Evolutionary conservation across 768 basidiomycete species (phyloP), one percentile per base, ranked within the genome.

Genomic region (Leucocoprinus sp.): DNA sequence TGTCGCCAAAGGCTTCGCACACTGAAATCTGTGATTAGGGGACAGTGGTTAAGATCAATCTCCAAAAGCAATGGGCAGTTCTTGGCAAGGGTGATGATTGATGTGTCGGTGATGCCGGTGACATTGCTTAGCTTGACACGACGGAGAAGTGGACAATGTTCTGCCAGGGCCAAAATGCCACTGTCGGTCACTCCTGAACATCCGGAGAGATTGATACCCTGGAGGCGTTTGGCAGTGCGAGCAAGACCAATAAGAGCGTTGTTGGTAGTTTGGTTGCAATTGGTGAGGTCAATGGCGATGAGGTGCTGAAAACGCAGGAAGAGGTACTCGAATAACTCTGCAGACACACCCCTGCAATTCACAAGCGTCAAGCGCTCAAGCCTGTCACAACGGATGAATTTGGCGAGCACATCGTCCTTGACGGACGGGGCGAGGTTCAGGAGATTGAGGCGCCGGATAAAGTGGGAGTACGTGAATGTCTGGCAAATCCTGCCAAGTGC

Each of bases 391-490:
- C 70, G 72, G 29, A 75, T 70, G 52, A 95, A 78, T 37, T 80
- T 72, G 39, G 70, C 65, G 58, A 96, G 78, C 47, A 85, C 70
- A 50, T 82, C 75, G 63, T 93, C 88, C 33, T 70, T 75, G 56
- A 97, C 76, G 51, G 79, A 74, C 17, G 67, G 60, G 24, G 79
- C 79, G 29, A 97, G 68, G 41, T 74, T 73, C 43, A 83, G 72
- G 59, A 98, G 86, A 61, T 98, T 96, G 58, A 99, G 77, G 37
- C 96, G 82, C 22, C 91, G 83, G 52, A 98, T 82, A 58, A 95
- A 91, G 45, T 72, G 71, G 34, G 88, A 74, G 59, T 98, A 98
- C 8, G 84, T 80, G 67, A 97, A 96, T 0, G 87, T 85, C 56
- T 82, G 77, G 44, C 81, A 74, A 15, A 72, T 64, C 29, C 68